These are phyloP conservation scores for Polyplosphaeria fusca DNA, from an alignment of 495 filamentous ascomycete species.

Conservation along the genomic window DNA sequence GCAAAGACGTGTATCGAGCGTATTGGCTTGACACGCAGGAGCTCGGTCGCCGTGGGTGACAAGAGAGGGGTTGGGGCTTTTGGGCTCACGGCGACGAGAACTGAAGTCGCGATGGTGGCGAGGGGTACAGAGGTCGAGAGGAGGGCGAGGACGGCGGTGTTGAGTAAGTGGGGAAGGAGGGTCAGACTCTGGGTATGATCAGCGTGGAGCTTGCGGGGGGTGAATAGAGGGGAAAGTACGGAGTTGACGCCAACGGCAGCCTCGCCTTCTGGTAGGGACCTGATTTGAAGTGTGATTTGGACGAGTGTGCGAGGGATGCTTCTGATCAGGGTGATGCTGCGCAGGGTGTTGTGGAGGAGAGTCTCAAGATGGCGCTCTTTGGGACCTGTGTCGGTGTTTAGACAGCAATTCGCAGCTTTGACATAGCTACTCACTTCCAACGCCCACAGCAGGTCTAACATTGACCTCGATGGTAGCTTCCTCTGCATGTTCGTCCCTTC, in stretches of 20 bases:
- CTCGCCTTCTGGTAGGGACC: conserved; percentile 53
- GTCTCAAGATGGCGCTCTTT: conserved; percentile 71
- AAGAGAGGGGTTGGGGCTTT: conserved; percentile 49
- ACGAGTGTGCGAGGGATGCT: conserved; percentile 66
- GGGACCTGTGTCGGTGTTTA: conserved; percentile 53
- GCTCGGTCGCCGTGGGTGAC: conserved; percentile 51
- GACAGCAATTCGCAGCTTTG: conserved; percentile 43
- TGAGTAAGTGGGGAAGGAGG: conserved; percentile 70
- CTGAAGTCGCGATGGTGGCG: conserved; percentile 63
- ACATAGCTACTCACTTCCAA: conserved; percentile 61
- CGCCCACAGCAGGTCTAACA: conserved; percentile 77
- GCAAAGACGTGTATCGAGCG: conserved; percentile 60
- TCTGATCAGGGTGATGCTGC: conserved; percentile 64
- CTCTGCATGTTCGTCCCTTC: conserved; percentile 82
- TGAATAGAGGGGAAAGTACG: background rate
- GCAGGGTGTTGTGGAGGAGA: conserved; percentile 62
- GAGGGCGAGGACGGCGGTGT: conserved; percentile 69
- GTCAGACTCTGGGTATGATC: conserved; percentile 58
- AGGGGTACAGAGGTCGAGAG: conserved; percentile 74
- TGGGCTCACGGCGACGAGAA: conserved; percentile 56
- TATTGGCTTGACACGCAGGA: conserved; percentile 60
- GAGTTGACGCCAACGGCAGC: conserved; percentile 8
- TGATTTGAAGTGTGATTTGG: conserved; percentile 69
- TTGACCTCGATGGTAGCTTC: conserved; percentile 88
- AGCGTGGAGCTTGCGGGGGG: background rate